phyloP scores from a whole-genome alignment of 139 green algal species.

The Auxenochlorella pyrenoidosa region DNA sequence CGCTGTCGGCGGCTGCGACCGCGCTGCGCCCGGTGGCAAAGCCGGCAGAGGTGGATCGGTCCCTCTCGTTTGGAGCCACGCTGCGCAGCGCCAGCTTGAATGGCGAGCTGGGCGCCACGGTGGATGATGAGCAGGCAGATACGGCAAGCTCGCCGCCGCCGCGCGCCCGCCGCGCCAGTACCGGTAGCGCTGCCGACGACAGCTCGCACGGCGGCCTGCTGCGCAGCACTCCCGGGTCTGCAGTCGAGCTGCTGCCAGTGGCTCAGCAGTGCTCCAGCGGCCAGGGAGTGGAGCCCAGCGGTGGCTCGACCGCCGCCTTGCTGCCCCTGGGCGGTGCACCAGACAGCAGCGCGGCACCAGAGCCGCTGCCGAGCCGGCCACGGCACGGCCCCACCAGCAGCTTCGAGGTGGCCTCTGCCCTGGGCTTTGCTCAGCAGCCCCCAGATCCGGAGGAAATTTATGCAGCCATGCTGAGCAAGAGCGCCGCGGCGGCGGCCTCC shows the following conservation, averaged over 20 bases:
- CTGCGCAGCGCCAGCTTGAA: slow-evolving; percentile 25
- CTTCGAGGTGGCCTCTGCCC: slow-evolving; percentile 10
- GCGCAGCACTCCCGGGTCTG: background rate
- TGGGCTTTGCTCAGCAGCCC: slow-evolving; percentile 3
- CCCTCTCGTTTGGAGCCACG: slow-evolving; percentile 1
- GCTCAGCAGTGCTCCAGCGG: background rate
- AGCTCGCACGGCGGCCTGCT: background rate
- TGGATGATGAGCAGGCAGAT: background rate
- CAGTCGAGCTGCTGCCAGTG: background rate
- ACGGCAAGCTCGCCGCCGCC: background rate
- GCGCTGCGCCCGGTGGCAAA: background rate
- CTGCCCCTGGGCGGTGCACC: background rate
- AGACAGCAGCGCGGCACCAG: background rate
- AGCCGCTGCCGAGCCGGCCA: background rate
- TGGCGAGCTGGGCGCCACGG: background rate
- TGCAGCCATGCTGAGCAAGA: background rate
- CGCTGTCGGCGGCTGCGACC: background rate
- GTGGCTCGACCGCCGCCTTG: background rate
- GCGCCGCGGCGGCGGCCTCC: background rate
- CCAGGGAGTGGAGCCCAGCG: background rate
- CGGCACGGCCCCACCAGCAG: slow-evolving; percentile 3
- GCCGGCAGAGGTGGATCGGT: background rate
- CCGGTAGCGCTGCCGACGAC: background rate
- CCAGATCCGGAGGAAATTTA: background rate
- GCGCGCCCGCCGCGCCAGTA: background rate